Percentiles rank a stretch among this genome's conserved stretches.
These are phyloP conservation scores for Backusella westeae DNA, from an alignment of 192 early-diverging fungal genomes.

Conservation along the genomic window DNA sequence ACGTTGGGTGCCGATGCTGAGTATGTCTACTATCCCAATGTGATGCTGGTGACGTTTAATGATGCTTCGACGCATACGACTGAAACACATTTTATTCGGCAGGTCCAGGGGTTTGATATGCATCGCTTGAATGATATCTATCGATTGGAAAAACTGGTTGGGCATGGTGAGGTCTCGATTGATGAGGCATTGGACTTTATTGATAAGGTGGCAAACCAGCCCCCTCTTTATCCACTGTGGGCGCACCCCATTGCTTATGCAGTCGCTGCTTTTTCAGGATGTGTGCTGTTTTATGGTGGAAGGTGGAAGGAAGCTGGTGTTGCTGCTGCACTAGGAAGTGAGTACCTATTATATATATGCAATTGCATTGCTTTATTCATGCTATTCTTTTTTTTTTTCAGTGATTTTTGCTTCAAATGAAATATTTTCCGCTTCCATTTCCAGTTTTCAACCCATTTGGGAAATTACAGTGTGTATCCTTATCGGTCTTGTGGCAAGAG, in stretches of 20 bases:
- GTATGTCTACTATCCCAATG: constrained; percentile 65
- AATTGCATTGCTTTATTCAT: neutral
- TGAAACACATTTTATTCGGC: constrained; percentile 68
- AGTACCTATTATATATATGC: neutral
- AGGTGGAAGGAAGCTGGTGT: constrained; percentile 65
- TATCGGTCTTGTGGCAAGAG: neutral
- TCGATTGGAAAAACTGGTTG: constrained; percentile 58
- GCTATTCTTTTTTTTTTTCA: neutral
- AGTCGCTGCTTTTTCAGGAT: constrained; percentile 53
- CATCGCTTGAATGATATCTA: constrained; percentile 61
- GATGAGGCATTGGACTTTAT: constrained; percentile 63
- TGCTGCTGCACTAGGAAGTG: constrained; percentile 44
- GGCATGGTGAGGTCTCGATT: constrained; percentile 57
- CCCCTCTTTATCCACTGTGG: constrained; percentile 57
- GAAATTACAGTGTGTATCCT: neutral
- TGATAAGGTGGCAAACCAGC: constrained; percentile 52
- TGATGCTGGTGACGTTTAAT: constrained; percentile 70
- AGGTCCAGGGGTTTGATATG: constrained; percentile 64
- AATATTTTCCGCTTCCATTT: neutral
- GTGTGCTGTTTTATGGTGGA: constrained; percentile 67
- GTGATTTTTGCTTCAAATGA: neutral
- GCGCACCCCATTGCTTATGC: constrained; percentile 52
- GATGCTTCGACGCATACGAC: constrained; percentile 68
- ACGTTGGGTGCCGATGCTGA: constrained; percentile 61
- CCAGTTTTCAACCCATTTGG: neutral